Base-by-base conservation (phyloP, 2,329 filamentous ascomycete genomes). In the Aspergillus sp. region DNA sequence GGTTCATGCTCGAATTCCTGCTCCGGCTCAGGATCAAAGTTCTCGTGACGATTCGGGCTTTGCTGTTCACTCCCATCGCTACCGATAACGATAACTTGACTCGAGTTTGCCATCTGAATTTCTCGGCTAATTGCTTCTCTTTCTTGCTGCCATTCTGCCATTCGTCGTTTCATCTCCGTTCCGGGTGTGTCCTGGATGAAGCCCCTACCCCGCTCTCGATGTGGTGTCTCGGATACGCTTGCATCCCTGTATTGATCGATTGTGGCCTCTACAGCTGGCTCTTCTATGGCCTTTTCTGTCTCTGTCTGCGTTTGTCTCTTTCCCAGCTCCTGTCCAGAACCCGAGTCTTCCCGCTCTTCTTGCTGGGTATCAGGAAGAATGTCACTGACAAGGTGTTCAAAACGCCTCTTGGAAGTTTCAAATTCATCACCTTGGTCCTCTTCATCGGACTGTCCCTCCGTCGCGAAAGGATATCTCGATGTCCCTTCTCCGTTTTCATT, bases 71-170 rank as follows among this genome's bases (percentile, higher is more conserved):
- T 54, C 12, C 60, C 56, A 50, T 70, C 69, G 36, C 68, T 71
- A 37, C 67, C 58, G 47, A 75, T 66, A 28, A 72, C 62, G 47
- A 75, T 69, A 32, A 74, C 62, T 43, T 70, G 62, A 37, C 61
- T 67, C 9, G 62, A 55, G 41, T 67, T 71, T 10, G 71, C 67
- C 53, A 64, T 59, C 27, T 69, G 55, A 37, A 73, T 73, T 40
- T 72, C 59, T 19, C 60, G 63, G 45, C 69, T 71, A 27, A 73
- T 61, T 8, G 61, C 63, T 43, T 72, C 67, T 45, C 71, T 65
- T 51, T 74, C 70, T 12, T 59, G 58, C 45, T 73, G 71, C 69
- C 69, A 74, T 48, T 69, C 60, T 30, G 50, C 59, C 58, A 72
- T 64, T 27, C 62, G 60, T 40, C 47, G 57, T 42, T 52, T 53